phyloP scores from a whole-genome alignment of 441 rosid genomes.

The Adansonia rubrostipa region DNA sequence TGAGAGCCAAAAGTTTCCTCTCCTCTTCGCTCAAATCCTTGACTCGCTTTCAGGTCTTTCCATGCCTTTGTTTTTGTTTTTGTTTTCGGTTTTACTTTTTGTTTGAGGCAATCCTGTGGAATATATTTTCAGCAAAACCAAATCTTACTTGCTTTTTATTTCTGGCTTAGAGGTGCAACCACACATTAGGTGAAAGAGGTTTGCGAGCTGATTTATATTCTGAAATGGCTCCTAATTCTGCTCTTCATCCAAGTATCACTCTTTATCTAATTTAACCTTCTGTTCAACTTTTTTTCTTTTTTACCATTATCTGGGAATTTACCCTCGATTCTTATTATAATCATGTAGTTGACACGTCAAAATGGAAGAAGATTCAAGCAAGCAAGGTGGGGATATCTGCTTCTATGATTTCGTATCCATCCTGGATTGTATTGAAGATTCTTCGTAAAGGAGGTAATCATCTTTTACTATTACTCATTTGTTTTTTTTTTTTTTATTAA shows the following conservation, averaged over 20 bases:
- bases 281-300: background rate
- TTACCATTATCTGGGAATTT: background rate
- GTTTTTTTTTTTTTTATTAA: background rate
- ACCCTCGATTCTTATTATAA: background rate
- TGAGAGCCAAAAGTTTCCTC: constrained; percentile 39
- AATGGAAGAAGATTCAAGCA: constrained; percentile 69
- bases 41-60: constrained; percentile 49
- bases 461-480: background rate
- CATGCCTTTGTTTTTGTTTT: background rate
- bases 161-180: constrained; percentile 47
- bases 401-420: constrained; percentile 54
- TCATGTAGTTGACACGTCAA: constrained; percentile 52
- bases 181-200: constrained; percentile 33
- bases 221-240: constrained; percentile 32
- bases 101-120: constrained; percentile 53
- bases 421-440: constrained; percentile 63
- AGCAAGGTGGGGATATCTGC: constrained; percentile 48
- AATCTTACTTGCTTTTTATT: background rate
- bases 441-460: constrained; percentile 57
- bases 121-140: constrained; percentile 32
- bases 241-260: constrained; percentile 35
- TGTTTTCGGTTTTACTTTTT: background rate
- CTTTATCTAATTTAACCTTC: background rate
- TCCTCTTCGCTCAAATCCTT: constrained; percentile 50
- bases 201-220: constrained; percentile 26